Base-by-base conservation (phyloP, 192 early-diverging fungal species). In the Martensiomyces pterosporus region DNA sequence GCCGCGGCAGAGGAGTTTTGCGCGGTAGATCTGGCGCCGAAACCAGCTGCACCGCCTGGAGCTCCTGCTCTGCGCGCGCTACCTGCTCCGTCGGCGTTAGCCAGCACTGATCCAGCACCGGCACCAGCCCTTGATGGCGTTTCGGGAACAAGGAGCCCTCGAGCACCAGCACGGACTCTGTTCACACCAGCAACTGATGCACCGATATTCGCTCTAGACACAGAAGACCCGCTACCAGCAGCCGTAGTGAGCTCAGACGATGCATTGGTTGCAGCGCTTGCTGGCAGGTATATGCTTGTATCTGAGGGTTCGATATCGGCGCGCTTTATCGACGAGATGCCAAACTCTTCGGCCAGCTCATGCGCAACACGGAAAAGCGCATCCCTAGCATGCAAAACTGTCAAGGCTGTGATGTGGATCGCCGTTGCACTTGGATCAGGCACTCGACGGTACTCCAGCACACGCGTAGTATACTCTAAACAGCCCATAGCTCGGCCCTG, bases 281-380 rank as follows among this genome's bases (percentile, higher is more conserved):
- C 22, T 6, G 36, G 25, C 39, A 64, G 18, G 4, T 39, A 24
- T 7, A 47, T 47, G 16, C 40, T 33, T 0, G 61, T 68, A 6
- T 75, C 66, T 12, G 57, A n/a, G 2, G 66, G 57, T 50, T 75
- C 72, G n/a, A 64, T 53, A 17, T 75, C 66, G 0, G 60, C 57
- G 5, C 73, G 60, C 43, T 69, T 68, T 3, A 75, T 53, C 24
- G 66, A 60, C 3, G 66, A 69, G 19, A 69, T 53, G 6, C 73
- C 73, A 61, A 75, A 75, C 33, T 75, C 73, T 33, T 75, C 73
- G 0, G 73, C 64, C 9, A 74, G 60, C 44, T 74, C 70, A 40
- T 74, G 70, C 1, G 70, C 64, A 12, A 74, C 59, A 3, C 70
- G 51, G 22, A 74, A 74, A 33, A 74, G 41, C 18, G 70, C 70